These are phyloP conservation scores for Lizonia empirigonia DNA, from an alignment of 2,329 filamentous ascomycete genomes.

Conservation along the genomic window DNA sequence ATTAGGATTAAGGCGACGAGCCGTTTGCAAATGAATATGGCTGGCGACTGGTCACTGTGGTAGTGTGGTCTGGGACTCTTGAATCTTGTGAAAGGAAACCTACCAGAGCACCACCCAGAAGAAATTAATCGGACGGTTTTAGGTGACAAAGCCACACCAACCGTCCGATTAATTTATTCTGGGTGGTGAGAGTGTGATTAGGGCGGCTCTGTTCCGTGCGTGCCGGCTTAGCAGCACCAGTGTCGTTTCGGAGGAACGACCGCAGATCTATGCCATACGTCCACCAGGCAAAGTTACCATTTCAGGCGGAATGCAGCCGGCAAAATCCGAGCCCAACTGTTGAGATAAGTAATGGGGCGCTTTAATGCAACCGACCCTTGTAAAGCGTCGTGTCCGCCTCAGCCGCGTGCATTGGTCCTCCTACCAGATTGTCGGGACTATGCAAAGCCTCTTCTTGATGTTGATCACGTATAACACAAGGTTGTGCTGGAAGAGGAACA, in stretches of 20 bases:
- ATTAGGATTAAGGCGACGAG: no score
- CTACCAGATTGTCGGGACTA: neutral
- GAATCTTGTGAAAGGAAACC: no score
- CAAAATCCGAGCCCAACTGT: neutral
- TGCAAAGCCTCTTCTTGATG: neutral
- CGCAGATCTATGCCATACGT: neutral
- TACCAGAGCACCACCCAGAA: no score
- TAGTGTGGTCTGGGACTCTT: no score
- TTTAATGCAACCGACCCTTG: neutral
- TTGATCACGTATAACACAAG: neutral
- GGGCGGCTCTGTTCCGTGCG: neutral
- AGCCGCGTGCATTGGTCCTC: neutral
- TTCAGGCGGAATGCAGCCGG: neutral
- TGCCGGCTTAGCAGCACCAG: neutral
- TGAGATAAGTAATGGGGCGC: neutral
- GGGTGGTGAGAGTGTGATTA: no score
- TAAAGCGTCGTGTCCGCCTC: neutral
- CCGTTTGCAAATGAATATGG: no score
- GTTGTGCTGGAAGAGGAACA: neutral
- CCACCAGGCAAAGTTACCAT: neutral
- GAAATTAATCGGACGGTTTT: no score
- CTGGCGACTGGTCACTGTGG: no score
- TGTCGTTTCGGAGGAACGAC: neutral
- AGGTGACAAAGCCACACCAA: no score
- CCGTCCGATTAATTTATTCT: no score